A percentile compares a stretch with the other conserved stretches of the same genome.
phyloP scores from a whole-genome alignment of 768 basidiomycete species.

The Mycena sanguinolenta region DNA sequence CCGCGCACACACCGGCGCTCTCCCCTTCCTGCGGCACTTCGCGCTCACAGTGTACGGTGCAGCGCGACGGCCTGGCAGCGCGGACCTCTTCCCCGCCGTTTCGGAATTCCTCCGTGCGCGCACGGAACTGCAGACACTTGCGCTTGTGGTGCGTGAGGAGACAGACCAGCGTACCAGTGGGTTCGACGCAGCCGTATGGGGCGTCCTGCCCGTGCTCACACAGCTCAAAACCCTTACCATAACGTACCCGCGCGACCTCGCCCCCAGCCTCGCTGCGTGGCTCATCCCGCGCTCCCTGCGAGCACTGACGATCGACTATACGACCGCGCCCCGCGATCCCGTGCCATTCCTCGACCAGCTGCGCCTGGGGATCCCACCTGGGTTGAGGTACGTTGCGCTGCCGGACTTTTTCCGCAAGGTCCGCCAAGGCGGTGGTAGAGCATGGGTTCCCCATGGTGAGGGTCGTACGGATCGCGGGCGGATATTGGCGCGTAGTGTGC shows the following conservation, averaged over 20 bases:
- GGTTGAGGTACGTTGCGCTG: constrained; percentile 69
- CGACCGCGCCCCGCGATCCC: constrained; percentile 55
- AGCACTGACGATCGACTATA: constrained; percentile 61
- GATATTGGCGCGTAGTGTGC: constrained; percentile 65
- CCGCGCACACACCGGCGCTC: constrained; percentile 53
- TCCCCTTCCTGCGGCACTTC: constrained; percentile 79
- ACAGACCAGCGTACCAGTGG: constrained; percentile 64
- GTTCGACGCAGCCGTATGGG: constrained; percentile 80
- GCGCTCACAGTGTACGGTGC: constrained; percentile 63
- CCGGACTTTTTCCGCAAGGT: constrained; percentile 60
- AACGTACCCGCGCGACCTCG: constrained; percentile 73
- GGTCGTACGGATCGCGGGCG: constrained; percentile 65
- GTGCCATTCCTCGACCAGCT: constrained; percentile 65
- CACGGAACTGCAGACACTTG: constrained; percentile 63
- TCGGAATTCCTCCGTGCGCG: constrained; percentile 75
- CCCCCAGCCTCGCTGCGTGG: constrained; percentile 76
- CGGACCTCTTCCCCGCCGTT: constrained; percentile 78
- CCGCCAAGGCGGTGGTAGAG: constrained; percentile 61
- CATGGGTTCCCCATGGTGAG: constrained; percentile 74
- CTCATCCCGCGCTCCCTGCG: constrained; percentile 69
- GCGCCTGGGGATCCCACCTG: constrained; percentile 66
- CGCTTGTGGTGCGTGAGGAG: constrained; percentile 62
- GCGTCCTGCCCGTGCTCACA: constrained; percentile 71
- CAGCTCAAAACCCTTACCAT: constrained; percentile 69
- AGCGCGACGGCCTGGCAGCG: constrained; percentile 61